Base-by-base conservation (phyloP, 257 asterid genomes). In the Rhazya stricta region DNA sequence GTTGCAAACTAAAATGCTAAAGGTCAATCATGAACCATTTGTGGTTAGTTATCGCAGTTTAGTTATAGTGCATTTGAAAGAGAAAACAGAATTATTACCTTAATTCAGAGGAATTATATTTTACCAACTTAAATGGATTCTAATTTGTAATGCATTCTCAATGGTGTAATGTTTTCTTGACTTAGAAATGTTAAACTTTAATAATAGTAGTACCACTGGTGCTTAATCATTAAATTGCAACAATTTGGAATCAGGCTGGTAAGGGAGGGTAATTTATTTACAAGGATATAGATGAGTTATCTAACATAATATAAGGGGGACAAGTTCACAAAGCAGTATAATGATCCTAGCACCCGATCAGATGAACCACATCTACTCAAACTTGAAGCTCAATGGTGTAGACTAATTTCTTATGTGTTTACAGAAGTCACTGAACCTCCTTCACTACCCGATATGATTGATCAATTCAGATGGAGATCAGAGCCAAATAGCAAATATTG, bases 21-120 rank as follows among this genome's bases (percentile, higher is more conserved):
- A 27, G 23, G 30, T 58, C 53, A 77, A 65, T 39, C 32, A 16
- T 19, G 36, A 77, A 19, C 32, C 42, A 76, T 67, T 62, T 11
- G 41, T 13, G 30, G 27, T 46, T 13, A 6, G 72, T n/a, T 0
- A 51, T 4, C 39, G 25, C 73, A 36, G n/a, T 46, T 48, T 7
- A 3, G 29, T 18, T 15, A 16, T 18, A 15, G 9, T 54, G 18
- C 19, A 72, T 10, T 9, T 56, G 23, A 23, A 25, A 39, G 68
- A 39, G 15, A 48, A 12, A 72, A 39, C 69, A 56, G 0, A 36
- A 9, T 37, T 54, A 18, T 39, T 25, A 37, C 9, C 25, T 12
- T 50, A 60, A 50, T 21, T 30, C 11, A 16, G 43, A 62, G 37
- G 45, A 48, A 9, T 34, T 21, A 42, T 43, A 41, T 54, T 25